Percentiles rank a stretch among this genome's conserved stretches.
Conservation (phyloP, 1,284 basidiomycete species). For the Heliocybe sulcata region DNA sequence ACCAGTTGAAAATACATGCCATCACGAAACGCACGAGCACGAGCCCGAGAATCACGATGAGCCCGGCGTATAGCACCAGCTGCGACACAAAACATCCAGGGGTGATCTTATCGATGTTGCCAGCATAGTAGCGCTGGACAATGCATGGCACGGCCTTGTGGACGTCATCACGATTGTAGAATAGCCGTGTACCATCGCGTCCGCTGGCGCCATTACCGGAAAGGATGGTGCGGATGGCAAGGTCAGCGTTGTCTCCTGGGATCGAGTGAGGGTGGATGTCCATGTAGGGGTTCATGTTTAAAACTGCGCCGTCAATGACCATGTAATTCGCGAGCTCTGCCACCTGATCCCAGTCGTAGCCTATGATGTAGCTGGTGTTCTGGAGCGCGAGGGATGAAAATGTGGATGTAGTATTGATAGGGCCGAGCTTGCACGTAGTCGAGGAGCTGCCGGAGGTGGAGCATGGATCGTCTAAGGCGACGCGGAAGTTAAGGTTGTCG, state of each 20-base stretch:
- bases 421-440: constrained; percentile 55
- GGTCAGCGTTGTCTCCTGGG: constrained; percentile 74
- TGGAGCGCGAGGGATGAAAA: constrained; percentile 52
- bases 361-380: constrained; percentile 63
- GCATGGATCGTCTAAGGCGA: constrained; percentile 76
- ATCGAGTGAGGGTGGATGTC: constrained; percentile 64
- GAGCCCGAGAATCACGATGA: constrained; percentile 87
- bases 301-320: constrained; percentile 89
- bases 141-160: constrained; percentile 73
- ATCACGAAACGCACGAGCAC: constrained; percentile 91
- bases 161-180: constrained; percentile 66
- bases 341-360: constrained; percentile 88
- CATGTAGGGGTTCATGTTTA: constrained; percentile 91
- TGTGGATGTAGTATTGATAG: constrained; percentile 49
- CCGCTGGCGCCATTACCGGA: constrained; percentile 48
- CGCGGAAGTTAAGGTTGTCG: constrained; percentile 48
- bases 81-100: constrained; percentile 93
- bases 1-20: constrained; percentile 98
- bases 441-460: constrained; percentile 18
- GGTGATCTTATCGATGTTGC: constrained; percentile 94
- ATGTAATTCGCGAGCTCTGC: constrained; percentile 62
- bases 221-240: constrained; percentile 75
- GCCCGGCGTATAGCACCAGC: constrained; percentile 86
- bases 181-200: constrained; percentile 86
- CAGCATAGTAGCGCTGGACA: constrained; percentile 81